Evolutionary conservation across 2,329 filamentous ascomycete genomes (phyloP).

Genomic region (Alternaria dauci): DNA sequence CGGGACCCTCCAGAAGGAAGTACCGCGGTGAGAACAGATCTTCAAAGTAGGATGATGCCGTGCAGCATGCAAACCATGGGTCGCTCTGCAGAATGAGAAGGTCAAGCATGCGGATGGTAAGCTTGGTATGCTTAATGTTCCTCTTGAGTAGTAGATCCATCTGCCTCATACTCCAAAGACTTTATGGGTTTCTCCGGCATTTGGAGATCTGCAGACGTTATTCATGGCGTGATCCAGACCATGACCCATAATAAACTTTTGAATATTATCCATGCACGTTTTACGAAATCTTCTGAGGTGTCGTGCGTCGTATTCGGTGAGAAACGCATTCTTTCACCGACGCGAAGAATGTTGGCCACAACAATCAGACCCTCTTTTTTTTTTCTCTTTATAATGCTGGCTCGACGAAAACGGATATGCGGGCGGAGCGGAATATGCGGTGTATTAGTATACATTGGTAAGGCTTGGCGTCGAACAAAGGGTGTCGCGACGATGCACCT

Average conservation of each 20-base stretch:
- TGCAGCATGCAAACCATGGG: not conserved
- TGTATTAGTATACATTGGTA: slow-evolving; percentile 4
- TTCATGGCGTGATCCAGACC: slow-evolving; percentile 1
- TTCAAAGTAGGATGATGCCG: not conserved
- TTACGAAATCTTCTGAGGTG: not conserved
- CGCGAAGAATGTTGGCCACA: not conserved
- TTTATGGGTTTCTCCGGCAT: not conserved
- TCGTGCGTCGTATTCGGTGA: not conserved
- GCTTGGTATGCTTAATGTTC: slow-evolving; percentile 6
- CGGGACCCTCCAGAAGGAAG: not conserved
- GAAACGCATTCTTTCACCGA: not conserved
- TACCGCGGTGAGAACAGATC: not conserved
- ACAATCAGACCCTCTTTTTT: not conserved
- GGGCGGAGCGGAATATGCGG: slow-evolving; percentile 24
- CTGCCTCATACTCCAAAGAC: not conserved
- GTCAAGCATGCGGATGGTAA: slow-evolving; percentile 1
- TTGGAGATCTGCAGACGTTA: not conserved
- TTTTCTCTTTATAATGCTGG: not conserved
- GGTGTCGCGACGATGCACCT: slow-evolving; percentile 7
- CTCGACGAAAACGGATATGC: not conserved
- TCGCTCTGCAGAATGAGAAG: not conserved
- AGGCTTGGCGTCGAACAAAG: slow-evolving; percentile 18
- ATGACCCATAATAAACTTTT: not conserved
- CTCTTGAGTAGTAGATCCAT: not conserved
- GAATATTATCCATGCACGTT: not conserved